Evolutionary conservation across 1,139 yeast genomes (phyloP).

Genomic region (Suhomyces kunorum): DNA sequence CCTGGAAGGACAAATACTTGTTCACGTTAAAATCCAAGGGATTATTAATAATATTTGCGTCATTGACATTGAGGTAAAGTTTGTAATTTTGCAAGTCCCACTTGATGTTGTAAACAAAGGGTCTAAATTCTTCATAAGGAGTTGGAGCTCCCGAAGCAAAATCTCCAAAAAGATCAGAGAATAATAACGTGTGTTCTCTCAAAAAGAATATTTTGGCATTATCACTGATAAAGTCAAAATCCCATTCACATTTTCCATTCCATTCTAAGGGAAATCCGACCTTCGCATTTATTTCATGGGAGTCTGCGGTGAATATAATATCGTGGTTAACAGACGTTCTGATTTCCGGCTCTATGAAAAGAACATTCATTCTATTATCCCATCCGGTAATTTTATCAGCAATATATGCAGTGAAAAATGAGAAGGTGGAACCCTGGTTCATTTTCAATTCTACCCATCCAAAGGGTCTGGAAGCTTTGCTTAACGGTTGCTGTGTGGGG

Average conservation of each 20-base stretch:
- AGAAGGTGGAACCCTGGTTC: conserved; percentile 52
- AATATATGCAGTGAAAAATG: conserved; percentile 51
- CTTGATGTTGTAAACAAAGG: conserved; percentile 59
- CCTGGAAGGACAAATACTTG: conserved; percentile 71
- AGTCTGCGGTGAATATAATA: conserved; percentile 62
- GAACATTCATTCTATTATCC: conserved; percentile 51
- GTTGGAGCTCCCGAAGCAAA: conserved; percentile 73
- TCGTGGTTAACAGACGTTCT: conserved; percentile 90
- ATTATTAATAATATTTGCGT: conserved; percentile 81
- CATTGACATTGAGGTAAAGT: conserved; percentile 77
- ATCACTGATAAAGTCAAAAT: conserved; percentile 52
- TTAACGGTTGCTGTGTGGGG: conserved; percentile 13
- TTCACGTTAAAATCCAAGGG: conserved; percentile 84
- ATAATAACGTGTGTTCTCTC: conserved; percentile 77
- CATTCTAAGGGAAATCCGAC: conserved; percentile 74
- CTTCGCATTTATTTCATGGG: conserved; percentile 56
- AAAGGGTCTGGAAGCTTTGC: conserved; percentile 57
- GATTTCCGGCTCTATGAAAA: conserved; percentile 61
- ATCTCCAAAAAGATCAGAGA: conserved; percentile 76
- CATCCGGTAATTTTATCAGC: conserved; percentile 59
- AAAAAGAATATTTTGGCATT: conserved; percentile 64
- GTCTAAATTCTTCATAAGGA: conserved; percentile 75
- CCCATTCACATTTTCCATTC: conserved; percentile 80
- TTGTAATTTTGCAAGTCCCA: conserved; percentile 63
- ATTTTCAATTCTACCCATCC: conserved; percentile 88